A percentile compares a stretch with the other conserved stretches of the same genome.
Evolutionary conservation across 345 rosid genomes (phyloP).

Genomic region (Lepidium aucheri): DNA sequence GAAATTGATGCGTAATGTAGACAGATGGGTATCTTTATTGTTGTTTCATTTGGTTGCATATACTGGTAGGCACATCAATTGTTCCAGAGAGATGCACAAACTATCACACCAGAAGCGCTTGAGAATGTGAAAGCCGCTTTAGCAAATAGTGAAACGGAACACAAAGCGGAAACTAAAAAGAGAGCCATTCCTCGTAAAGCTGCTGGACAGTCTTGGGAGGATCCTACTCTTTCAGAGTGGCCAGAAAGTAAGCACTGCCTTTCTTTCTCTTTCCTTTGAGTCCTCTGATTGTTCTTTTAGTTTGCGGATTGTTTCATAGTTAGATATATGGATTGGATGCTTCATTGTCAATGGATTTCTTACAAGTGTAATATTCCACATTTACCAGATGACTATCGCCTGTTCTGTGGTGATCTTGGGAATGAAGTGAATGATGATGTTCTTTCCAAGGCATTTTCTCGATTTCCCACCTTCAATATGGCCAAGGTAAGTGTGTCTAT

Average conservation of each 20-base stretch:
- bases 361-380: background rate
- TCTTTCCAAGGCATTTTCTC: conserved; percentile 87
- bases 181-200: conserved; percentile 96
- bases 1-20: background rate
- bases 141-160: conserved; percentile 87
- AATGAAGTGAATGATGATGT: conserved; percentile 99
- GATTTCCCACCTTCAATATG: conserved; percentile 97
- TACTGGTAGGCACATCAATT: conserved; percentile 75
- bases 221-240: conserved; percentile 95
- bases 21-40: background rate
- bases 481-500: conserved; percentile 51
- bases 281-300: background rate
- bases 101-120: conserved; percentile 90
- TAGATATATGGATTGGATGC: background rate
- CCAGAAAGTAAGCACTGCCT: conserved; percentile 67
- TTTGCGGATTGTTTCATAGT: conserved; percentile 3
- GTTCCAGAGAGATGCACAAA: conserved; percentile 92
- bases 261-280: background rate
- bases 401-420: conserved; percentile 98
- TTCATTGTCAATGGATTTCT: background rate
- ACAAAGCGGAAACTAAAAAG: conserved; percentile 84
- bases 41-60: conserved; percentile 9
- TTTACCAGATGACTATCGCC: conserved; percentile 76
- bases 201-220: conserved; percentile 95
- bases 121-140: conserved; percentile 96